Conservation (phyloP, 179 eudicot genomes). For the Gypsophila paniculata region DNA sequence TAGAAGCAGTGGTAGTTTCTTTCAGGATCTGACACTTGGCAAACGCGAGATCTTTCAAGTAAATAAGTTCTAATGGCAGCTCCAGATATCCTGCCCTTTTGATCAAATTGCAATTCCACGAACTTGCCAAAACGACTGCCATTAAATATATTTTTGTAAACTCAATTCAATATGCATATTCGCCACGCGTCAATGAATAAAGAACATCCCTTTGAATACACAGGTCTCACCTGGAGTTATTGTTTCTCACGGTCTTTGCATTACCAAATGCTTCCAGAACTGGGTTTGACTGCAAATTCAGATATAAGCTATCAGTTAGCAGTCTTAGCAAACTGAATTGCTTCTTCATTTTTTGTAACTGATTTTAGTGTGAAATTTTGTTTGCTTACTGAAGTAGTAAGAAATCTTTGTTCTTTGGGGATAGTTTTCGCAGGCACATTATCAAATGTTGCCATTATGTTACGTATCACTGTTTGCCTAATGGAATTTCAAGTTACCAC, state of each 20-base stretch:
- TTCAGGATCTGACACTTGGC: constrained; percentile 93
- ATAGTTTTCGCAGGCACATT: too few relatives aligned
- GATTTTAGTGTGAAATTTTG: not conserved
- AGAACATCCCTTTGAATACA: constrained; percentile 4
- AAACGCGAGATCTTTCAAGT: constrained; percentile 90
- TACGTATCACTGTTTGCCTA: too few relatives aligned
- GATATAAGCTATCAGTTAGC: constrained; percentile 19
- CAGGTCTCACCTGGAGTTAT: constrained; percentile 71
- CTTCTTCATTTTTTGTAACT: not conserved
- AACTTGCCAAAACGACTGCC: constrained; percentile 95
- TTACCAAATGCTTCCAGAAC: constrained; percentile 98
- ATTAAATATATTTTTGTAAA: constrained; percentile 19
- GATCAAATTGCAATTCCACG: constrained; percentile 88
- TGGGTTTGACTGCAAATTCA: constrained; percentile 73
- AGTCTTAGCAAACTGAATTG: not conserved
- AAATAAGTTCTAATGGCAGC: constrained; percentile 96
- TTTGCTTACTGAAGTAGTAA: not conserved
- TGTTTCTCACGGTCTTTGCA: constrained; percentile 94
- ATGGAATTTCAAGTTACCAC: too few relatives aligned
- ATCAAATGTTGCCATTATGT: too few relatives aligned
- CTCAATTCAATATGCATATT: not conserved
- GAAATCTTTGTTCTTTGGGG: not conserved
- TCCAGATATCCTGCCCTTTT: constrained; percentile 72
- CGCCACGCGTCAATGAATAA: not conserved
- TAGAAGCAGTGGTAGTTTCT: constrained; percentile 97